Evolutionary conservation across 768 basidiomycete genomes (phyloP), one percentile per base, ranked within the genome.

Genomic region (Termitomyces eurrhizus): DNA sequence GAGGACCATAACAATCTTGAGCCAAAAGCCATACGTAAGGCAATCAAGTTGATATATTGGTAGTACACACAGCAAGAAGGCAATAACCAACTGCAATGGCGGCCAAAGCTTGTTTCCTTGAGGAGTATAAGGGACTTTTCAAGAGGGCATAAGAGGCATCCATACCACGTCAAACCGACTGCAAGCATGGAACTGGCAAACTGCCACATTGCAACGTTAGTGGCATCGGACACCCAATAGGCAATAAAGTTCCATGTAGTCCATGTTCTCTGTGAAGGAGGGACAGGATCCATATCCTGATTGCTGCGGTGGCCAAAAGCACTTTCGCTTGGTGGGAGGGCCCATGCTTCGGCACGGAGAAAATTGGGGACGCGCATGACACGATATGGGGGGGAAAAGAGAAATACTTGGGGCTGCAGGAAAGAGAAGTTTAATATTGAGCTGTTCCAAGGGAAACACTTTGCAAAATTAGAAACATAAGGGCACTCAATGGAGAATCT

Each of bases 151-250:
- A 29, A 4, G 29, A 1, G 29, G 11, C 35, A 11, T 29, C 33
- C 63, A 75, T 59, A 82, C 85, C 90, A 91, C 8, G 88, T 88
- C 45, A 91, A 75, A 0, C 90, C 89, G 41, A 87, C 73, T 0
- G 89, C 88, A 50, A 92, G 69, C 87, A 90, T 91, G 14, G 88
- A 88, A 56, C 85, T 81, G 1, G 87, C 87, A n/a, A 91, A 74
- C 67, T 86, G 84, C 85, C 85, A 84, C n/a, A 72, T 72, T 1
- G 78, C 77, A 55, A 73, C 73, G 60, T 78, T 77, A 45, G 78
- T 76, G 16, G 82, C 79, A 48, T 81, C 83, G 1, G 82, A 81
- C 49, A 83, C 67, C 83, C 82, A 84, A 63, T 88, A 89, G 13
- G 82, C 79, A 52, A 88, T 71, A 63, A 83, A 92, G 69, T 86